Base-by-base conservation (phyloP, 805 yeast species). In the Lipomyces oligophaga region DNA sequence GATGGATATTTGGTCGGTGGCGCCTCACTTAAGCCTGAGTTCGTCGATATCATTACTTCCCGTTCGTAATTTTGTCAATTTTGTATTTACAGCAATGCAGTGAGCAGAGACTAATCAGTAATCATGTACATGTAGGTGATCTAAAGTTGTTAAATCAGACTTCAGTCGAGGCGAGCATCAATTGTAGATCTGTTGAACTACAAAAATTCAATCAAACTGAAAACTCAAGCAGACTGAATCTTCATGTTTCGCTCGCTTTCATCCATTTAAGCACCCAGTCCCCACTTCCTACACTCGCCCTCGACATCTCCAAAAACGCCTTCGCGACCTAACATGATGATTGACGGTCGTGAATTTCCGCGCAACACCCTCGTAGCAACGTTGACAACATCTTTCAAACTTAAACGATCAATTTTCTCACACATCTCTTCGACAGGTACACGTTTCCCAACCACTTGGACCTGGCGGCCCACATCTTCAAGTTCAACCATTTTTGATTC, bases 1-100 rank as follows among this genome's bases (percentile, higher is more conserved):
- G 98, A 93, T 67, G 98, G 98, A 44, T 93, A 89, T 90, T 80
- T 93, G 65, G 98, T 93, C 63, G 98, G 98, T 67, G 98, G 98
- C 76, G 98, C 98, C 66, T 86, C 95, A 38, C 80, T 93, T 72
- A 93, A 93, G 80, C 96, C 98, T 59, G 98, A 93, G 76, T 93
- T 93, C 67, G 80, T 86, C 66, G 93, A 87, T 73, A 93, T 93
- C 67, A 77, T 93, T 79, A 90, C 85, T 10, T 40, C 50, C 43
- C 45, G 54, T 5, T 16, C 38, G 36, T 52, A 43, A 32, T 13
- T 27, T 6, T n/a, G n/a, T n/a, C 6, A 31, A 31, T n/a, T 31
- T 31, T 26, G 30, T 13, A 11, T 11, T n/a, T 27, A 27, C n/a
- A 27, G 11, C 11, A 27, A 27, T 27, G 31, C n/a, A 27, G 13